Conservation (phyloP, 257 asterid genomes). For the Paulownia fortunei region DNA sequence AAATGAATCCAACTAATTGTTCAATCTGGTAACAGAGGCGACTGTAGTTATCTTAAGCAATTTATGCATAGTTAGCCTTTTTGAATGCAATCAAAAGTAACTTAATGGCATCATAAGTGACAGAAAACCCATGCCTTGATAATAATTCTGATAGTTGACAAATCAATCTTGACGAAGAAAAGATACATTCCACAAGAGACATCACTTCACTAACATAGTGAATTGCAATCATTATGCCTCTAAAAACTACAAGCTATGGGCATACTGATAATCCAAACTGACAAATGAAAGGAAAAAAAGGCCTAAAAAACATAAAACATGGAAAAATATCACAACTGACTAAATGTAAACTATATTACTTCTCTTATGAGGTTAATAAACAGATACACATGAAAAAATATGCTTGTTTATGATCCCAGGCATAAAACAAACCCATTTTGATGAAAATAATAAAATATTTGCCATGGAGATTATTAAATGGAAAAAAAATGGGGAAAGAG, state of each 20-base stretch:
- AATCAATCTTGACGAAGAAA: background rate
- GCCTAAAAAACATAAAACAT: background rate
- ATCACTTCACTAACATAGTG: background rate
- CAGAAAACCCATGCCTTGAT: background rate
- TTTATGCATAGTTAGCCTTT: no score
- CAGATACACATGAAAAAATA: background rate
- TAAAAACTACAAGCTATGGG: background rate
- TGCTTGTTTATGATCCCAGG: slow-evolving; percentile 1
- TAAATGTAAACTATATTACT: background rate
- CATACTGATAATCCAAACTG: background rate
- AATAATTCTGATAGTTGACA: slow-evolving; percentile 1
- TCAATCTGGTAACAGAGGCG: slow-evolving; percentile 1
- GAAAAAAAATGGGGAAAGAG: background rate
- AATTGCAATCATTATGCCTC: background rate
- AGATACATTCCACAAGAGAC: background rate
- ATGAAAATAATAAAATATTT: no score
- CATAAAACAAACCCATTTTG: background rate
- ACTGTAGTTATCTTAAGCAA: no score
- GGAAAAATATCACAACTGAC: background rate
- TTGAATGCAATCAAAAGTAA: background rate
- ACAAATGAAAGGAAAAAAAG: background rate
- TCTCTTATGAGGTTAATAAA: background rate
- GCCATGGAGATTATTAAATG: background rate
- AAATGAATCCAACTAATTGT: background rate
- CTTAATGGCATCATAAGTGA: slow-evolving; percentile 4